A percentile compares a stretch with the other conserved stretches of the same genome.
Conservation (phyloP, 2,329 filamentous ascomycete species). For the Dryadomyces quercivorus region DNA sequence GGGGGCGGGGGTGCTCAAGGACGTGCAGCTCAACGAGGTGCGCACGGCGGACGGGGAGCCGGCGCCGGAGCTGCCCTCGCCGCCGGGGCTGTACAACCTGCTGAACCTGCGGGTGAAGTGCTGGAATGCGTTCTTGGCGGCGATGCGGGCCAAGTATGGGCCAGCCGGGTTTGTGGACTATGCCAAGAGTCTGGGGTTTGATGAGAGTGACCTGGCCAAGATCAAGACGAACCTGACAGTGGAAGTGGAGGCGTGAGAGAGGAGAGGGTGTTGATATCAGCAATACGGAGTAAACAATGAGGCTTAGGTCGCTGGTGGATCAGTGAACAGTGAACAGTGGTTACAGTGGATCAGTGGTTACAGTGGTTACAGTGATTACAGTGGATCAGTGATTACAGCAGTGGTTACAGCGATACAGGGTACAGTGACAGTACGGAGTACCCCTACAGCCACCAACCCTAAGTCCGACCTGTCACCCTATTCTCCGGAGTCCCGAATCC, state of each 20-base stretch:
- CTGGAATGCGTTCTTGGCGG: slow-evolving; percentile 34
- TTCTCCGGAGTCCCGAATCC: background rate
- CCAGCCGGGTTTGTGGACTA: slow-evolving; percentile 36
- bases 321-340: too few relatives aligned
- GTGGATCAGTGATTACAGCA: too few relatives aligned
- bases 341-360: too few relatives aligned
- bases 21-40: background rate
- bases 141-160: slow-evolving; percentile 26
- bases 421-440: too few relatives aligned
- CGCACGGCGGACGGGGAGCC: background rate
- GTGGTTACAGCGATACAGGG: too few relatives aligned
- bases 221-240: slow-evolving; percentile 32
- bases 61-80: slow-evolving; percentile 20
- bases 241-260: background rate
- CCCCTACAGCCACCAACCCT: too few relatives aligned
- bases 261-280: too few relatives aligned
- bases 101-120: slow-evolving; percentile 28
- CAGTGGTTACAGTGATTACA: too few relatives aligned
- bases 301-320: too few relatives aligned
- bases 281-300: too few relatives aligned
- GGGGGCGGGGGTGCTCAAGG: slow-evolving; percentile 18
- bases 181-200: slow-evolving; percentile 33
- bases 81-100: slow-evolving; percentile 37
- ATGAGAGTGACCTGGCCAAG: slow-evolving; percentile 28
- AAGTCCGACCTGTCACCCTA: too few relatives aligned